phyloP scores from a whole-genome alignment of 2,329 filamentous ascomycete species.

The Colletotrichum camelliae region DNA sequence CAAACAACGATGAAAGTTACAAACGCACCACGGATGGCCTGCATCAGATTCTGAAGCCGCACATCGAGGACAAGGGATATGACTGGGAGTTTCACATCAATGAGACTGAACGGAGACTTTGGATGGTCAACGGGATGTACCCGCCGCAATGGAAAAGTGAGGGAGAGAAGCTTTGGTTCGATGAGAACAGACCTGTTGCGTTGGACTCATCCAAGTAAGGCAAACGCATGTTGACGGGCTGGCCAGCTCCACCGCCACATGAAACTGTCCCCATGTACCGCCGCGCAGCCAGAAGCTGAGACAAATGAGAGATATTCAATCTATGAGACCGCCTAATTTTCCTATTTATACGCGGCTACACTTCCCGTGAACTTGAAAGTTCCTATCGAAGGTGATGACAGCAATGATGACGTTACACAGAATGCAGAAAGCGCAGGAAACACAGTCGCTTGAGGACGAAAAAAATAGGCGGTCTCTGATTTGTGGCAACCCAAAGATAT shows the following conservation, averaged over 20 bases:
- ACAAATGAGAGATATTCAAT: background rate
- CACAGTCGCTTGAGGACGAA: no score
- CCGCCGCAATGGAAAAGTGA: slow-evolving; percentile 39
- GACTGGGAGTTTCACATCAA: slow-evolving; percentile 48
- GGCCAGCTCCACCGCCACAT: background rate
- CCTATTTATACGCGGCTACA: background rate
- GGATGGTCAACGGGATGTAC: slow-evolving; percentile 46
- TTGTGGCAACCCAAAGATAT: background rate
- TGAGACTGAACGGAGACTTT: slow-evolving; percentile 47
- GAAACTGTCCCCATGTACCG: background rate
- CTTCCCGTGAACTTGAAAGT: background rate
- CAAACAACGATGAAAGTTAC: slow-evolving; percentile 27
- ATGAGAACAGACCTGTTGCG: background rate
- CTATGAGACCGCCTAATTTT: background rate
- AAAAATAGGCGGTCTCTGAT: background rate
- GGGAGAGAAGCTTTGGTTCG: slow-evolving; percentile 37
- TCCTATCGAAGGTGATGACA: background rate
- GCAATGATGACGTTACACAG: background rate
- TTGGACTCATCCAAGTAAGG: background rate
- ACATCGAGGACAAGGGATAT: slow-evolving; percentile 44
- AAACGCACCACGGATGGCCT: slow-evolving; percentile 15
- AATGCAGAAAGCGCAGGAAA: no score
- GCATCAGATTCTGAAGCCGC: slow-evolving; percentile 40
- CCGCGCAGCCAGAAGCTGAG: background rate
- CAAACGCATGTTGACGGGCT: background rate